These are phyloP conservation scores for Amylocystis lapponica DNA, from an alignment of 768 basidiomycete genomes.

Conservation along the genomic window DNA sequence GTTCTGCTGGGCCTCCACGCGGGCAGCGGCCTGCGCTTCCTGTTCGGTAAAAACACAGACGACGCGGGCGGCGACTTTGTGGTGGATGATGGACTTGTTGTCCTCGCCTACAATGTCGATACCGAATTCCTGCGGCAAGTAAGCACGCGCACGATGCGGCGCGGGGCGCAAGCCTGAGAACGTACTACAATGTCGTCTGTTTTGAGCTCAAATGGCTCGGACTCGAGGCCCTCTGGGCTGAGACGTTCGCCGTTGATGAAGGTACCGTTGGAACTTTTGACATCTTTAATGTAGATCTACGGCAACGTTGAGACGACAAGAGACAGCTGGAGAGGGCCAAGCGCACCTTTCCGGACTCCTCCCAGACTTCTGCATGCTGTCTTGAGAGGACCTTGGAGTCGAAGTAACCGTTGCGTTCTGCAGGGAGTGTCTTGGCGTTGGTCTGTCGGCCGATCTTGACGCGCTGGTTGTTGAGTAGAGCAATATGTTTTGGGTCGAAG, in stretches of 20 bases:
- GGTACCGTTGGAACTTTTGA: conserved; percentile 96
- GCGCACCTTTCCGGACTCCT: conserved; percentile 78
- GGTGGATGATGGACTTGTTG: conserved; percentile 96
- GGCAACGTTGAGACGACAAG: conserved; percentile 6
- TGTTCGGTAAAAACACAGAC: conserved; percentile 84
- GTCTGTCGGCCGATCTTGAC: conserved; percentile 95
- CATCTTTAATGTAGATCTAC: conserved; percentile 97
- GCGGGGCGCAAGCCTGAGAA: conserved; percentile 15
- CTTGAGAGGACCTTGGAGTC: conserved; percentile 92
- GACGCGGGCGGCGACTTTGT: conserved; percentile 95
- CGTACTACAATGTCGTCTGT: conserved; percentile 93
- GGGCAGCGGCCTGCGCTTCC: conserved; percentile 71
- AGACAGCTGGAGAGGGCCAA: not conserved
- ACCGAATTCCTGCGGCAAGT: conserved; percentile 77
- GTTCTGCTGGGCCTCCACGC: conserved; percentile 61
- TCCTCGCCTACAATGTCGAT: conserved; percentile 99
- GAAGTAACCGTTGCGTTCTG: conserved; percentile 93
- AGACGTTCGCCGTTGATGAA: conserved; percentile 96
- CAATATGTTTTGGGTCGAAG: conserved; percentile 91
- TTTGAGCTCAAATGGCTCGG: conserved; percentile 90
- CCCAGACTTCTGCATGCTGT: conserved; percentile 99
- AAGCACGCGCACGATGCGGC: conserved; percentile 2
- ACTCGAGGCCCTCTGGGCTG: conserved; percentile 83
- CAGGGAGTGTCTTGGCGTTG: conserved; percentile 90
- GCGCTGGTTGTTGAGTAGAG: conserved; percentile 59